These are phyloP conservation scores for Coprinopsis cinerea DNA, from an alignment of 768 basidiomycete species.

Conservation along the genomic window DNA sequence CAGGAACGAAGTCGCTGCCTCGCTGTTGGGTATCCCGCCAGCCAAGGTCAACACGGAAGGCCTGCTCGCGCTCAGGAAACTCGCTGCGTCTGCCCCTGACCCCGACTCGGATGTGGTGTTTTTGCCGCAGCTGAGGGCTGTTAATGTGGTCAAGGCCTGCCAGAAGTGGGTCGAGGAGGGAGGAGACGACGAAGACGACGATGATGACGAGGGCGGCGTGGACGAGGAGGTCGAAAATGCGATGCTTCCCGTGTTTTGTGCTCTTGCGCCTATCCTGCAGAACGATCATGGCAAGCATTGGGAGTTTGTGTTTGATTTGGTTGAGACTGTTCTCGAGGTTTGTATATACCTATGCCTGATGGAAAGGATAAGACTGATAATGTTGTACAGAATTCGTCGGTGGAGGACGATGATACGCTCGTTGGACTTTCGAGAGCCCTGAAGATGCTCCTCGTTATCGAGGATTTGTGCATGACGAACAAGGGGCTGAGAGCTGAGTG, in stretches of 20 bases:
- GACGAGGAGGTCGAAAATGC: conserved; percentile 75
- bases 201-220: conserved; percentile 62
- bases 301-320: conserved; percentile 85
- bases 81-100: conserved; percentile 70
- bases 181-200: conserved; percentile 52
- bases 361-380: not conserved
- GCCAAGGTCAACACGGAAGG: conserved; percentile 64
- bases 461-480: conserved; percentile 68
- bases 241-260: conserved; percentile 66
- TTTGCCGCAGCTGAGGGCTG: conserved; percentile 76
- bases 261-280: conserved; percentile 84
- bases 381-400: conserved; percentile 44
- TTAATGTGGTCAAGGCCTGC: conserved; percentile 82
- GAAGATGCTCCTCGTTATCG: conserved; percentile 56
- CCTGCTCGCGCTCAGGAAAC: conserved; percentile 57
- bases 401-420: conserved; percentile 52
- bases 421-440: conserved; percentile 67
- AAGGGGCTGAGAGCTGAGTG: conserved; percentile 66
- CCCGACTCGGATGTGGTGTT: conserved; percentile 77
- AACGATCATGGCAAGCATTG: conserved; percentile 84
- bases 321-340: conserved; percentile 88
- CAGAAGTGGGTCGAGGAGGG: conserved; percentile 67
- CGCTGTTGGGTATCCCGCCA: conserved; percentile 59
- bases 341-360: conserved; percentile 12
- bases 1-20: conserved; percentile 88